Conservation (phyloP, 805 yeast genomes). For the Jamesozyma spencerorum region DNA sequence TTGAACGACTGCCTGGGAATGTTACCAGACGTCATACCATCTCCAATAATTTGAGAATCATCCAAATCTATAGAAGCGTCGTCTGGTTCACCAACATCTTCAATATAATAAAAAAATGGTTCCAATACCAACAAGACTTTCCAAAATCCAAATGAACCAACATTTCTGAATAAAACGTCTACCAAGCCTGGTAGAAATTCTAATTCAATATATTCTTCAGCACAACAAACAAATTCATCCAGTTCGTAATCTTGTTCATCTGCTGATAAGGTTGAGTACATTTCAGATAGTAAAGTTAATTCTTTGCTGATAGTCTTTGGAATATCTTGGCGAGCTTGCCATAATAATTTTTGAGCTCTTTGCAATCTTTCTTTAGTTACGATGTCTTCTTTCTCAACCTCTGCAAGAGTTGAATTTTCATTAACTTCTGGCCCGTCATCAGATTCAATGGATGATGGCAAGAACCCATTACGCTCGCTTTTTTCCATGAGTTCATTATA, state of each 20-base stretch:
- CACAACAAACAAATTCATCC: slow-evolving; percentile 31
- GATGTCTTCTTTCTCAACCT: slow-evolving; percentile 8
- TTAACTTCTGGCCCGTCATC: neutral
- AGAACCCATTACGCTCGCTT: slow-evolving; percentile 28
- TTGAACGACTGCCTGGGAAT: slow-evolving; percentile 12
- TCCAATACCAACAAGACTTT: slow-evolving; percentile 30
- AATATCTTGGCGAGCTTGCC: slow-evolving; percentile 30
- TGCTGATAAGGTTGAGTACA: slow-evolving; percentile 30
- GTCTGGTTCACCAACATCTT: slow-evolving; percentile 25
- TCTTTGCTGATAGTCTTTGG: slow-evolving; percentile 31
- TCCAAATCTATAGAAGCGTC: slow-evolving; percentile 10
- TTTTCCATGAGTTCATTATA: slow-evolving; percentile 30
- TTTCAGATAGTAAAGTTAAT: slow-evolving; percentile 28
- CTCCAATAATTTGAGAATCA: slow-evolving; percentile 2
- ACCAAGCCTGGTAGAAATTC: slow-evolving; percentile 29
- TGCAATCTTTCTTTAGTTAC: slow-evolving; percentile 24
- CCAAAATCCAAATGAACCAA: slow-evolving; percentile 26
- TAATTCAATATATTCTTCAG: slow-evolving; percentile 31
- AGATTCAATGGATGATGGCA: slow-evolving; percentile 11
- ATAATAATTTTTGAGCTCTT: slow-evolving; percentile 25
- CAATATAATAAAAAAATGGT: slow-evolving; percentile 31
- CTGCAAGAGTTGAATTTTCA: neutral
- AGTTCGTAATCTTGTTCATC: slow-evolving; percentile 32
- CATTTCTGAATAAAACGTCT: slow-evolving; percentile 25
- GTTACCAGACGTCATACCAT: neutral